These are phyloP conservation scores for Leccinum uliginosum DNA, from an alignment of 768 basidiomycete species.

Conservation along the genomic window DNA sequence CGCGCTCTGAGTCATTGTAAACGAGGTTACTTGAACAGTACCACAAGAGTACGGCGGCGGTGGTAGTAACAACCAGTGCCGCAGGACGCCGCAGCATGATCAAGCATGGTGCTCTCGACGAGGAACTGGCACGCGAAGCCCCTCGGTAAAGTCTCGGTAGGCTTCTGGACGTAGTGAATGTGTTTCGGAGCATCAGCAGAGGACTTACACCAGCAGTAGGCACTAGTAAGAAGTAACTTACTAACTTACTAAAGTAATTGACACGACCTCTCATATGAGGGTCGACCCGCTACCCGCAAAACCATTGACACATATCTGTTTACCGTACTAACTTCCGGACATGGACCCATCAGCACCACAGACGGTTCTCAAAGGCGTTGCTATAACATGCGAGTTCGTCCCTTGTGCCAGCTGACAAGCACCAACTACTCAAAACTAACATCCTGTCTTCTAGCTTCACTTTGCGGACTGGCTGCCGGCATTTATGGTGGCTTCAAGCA, in stretches of 20 bases:
- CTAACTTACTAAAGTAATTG: background rate
- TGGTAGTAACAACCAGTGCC: conserved; percentile 16
- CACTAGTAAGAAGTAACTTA: no score
- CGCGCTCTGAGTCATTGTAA: conserved; percentile 32
- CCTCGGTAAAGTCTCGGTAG: conserved; percentile 9
- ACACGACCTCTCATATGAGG: conserved; percentile 1
- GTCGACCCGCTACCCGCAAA: background rate
- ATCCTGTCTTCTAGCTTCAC: conserved; percentile 43
- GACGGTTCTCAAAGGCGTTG: conserved; percentile 54
- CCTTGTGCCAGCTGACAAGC: conserved; percentile 8
- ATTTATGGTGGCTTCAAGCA: conserved; percentile 45
- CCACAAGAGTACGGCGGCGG: conserved; percentile 35
- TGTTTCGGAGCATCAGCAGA: conserved; percentile 12
- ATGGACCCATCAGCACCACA: conserved; percentile 32
- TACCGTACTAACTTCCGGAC: no score
- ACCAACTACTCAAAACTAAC: conserved; percentile 20
- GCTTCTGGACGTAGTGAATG: background rate
- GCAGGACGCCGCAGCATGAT: conserved; percentile 9
- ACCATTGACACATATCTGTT: background rate
- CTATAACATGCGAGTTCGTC: conserved; percentile 80
- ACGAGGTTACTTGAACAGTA: conserved; percentile 32
- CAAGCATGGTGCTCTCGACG: background rate
- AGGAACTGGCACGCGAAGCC: background rate
- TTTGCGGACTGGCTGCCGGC: conserved; percentile 46
- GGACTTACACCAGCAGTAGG: background rate